Percentiles rank a stretch among this genome's conserved stretches.
phyloP scores from a whole-genome alignment of 2,329 filamentous ascomycete species.

The Dothidotthia symphoricarpi region DNA sequence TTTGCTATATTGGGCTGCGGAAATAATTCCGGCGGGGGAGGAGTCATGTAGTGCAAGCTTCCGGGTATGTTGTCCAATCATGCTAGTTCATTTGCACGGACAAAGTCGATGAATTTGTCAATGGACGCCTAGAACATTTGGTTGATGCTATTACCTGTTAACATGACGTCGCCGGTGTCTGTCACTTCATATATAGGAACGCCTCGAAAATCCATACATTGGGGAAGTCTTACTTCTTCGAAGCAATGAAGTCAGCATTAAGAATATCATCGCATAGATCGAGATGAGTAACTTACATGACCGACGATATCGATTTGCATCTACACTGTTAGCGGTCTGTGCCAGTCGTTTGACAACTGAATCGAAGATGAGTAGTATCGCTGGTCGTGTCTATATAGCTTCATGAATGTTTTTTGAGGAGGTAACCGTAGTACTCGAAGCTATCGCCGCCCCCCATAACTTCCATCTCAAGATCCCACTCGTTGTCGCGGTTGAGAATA shows the following conservation, averaged over 20 bases:
- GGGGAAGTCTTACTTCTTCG: no score
- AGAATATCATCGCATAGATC: no score
- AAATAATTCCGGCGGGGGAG: conserved; percentile 11
- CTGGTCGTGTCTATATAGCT: no score
- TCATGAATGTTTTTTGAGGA: conserved; percentile 4
- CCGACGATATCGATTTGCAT: no score
- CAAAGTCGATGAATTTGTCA: conserved; percentile 1
- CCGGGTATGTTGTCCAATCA: background rate
- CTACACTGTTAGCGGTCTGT: no score
- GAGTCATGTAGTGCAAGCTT: background rate
- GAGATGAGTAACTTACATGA: no score
- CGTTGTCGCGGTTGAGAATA: conserved; percentile 19
- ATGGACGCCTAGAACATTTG: background rate
- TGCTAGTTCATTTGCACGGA: background rate
- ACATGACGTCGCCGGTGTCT: no score
- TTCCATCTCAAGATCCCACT: conserved; percentile 26
- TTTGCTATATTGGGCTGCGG: conserved; percentile 7
- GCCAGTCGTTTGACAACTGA: no score
- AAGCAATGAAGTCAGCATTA: no score
- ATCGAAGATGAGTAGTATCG: no score
- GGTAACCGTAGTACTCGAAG: conserved; percentile 12
- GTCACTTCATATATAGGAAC: no score
- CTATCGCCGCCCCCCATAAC: conserved; percentile 15
- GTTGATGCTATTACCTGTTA: background rate
- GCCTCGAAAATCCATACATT: no score